Conservation (phyloP, 176 grass and related monocot species). For the Puya raimondii region DNA sequence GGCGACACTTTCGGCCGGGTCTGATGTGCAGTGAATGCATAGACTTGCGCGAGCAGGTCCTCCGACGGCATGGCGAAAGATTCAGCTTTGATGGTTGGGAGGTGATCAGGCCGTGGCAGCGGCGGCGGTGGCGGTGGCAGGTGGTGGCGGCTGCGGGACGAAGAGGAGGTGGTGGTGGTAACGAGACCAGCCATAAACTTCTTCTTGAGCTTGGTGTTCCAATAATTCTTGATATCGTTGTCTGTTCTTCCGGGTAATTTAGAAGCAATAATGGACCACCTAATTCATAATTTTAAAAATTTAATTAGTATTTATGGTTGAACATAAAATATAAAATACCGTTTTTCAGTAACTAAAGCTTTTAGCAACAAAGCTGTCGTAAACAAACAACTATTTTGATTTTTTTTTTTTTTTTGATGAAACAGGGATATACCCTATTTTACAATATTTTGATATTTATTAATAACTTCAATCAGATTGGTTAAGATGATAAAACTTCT, state of each 20-base stretch:
- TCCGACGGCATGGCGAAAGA: neutral
- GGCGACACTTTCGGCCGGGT: neutral
- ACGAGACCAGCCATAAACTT: neutral
- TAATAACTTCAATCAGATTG: neutral
- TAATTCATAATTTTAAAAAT: neutral
- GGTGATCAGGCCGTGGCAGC: neutral
- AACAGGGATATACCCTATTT: too few species aligned
- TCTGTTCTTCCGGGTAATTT: constrained; percentile 11
- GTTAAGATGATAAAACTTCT: neutral
- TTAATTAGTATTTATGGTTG: neutral
- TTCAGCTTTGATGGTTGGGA: neutral
- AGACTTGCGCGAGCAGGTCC: too few species aligned
- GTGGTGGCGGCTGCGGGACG: neutral
- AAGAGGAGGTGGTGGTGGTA: neutral
- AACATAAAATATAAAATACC: neutral
- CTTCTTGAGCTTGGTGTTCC: constrained; percentile 22
- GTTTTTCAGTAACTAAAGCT: neutral
- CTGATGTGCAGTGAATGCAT: neutral
- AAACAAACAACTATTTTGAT: too few species aligned
- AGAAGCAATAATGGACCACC: constrained; percentile 19
- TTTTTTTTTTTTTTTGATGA: too few species aligned
- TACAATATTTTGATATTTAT: too few species aligned
- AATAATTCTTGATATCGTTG: constrained; percentile 18
- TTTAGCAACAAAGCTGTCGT: too few species aligned
- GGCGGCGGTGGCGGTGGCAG: neutral